These are phyloP conservation scores for Saraca asoca DNA, from an alignment of 331 rosid genomes.

Conservation along the genomic window DNA sequence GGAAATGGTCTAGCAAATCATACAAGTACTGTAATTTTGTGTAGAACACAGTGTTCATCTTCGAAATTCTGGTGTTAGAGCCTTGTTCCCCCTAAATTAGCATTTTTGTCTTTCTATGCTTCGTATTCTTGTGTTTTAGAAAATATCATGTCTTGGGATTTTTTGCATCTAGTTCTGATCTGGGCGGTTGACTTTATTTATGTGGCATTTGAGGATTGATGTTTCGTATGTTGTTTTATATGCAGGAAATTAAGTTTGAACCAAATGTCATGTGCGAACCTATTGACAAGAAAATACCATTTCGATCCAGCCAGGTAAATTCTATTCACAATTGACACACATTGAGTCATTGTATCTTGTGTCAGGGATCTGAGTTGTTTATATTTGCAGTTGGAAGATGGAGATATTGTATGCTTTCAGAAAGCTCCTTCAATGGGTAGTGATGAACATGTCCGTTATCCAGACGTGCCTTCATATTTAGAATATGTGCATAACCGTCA, in stretches of 20 bases:
- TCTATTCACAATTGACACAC: conserved; percentile 6
- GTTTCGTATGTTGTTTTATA: conserved; percentile 16
- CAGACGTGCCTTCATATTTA: conserved; percentile 86
- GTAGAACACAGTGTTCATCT: neutral
- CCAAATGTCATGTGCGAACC: conserved; percentile 92
- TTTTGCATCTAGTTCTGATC: neutral
- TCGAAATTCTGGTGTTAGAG: conserved; percentile 7
- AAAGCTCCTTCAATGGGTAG: conserved; percentile 55
- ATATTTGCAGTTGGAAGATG: conserved; percentile 76
- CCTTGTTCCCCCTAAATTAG: neutral
- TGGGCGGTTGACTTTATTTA: conserved; percentile 5
- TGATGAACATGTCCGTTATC: conserved; percentile 58
- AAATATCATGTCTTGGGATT: neutral
- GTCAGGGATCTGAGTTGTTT: conserved; percentile 22
- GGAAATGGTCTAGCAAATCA: neutral
- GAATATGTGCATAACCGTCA: conserved; percentile 89
- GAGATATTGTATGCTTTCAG: conserved; percentile 85
- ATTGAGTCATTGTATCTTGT: conserved; percentile 10
- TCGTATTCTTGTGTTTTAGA: neutral
- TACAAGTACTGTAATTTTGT: neutral
- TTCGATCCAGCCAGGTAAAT: conserved; percentile 78
- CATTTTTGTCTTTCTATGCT: neutral
- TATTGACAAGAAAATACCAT: conserved; percentile 73
- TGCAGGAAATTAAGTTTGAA: conserved; percentile 90
- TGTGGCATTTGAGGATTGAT: conserved; percentile 23